A percentile compares a stretch with the other conserved stretches of the same genome.
Conservation (phyloP, 192 early-diverging fungal genomes). For the Linderina pennispora region DNA sequence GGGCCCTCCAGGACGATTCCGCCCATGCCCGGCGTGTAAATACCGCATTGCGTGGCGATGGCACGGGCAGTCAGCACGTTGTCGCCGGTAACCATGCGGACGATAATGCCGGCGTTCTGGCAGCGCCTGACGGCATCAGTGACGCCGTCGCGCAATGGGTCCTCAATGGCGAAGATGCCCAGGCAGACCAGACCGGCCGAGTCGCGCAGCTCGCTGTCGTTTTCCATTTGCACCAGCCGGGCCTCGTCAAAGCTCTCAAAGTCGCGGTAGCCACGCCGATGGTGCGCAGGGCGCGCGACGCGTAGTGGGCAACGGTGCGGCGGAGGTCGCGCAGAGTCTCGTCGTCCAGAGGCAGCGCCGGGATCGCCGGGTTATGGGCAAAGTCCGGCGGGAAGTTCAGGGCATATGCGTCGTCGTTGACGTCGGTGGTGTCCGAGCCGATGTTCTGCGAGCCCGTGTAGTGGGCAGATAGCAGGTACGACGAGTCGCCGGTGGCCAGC, state of each 20-base stretch:
- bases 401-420: conserved; percentile 19
- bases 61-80: conserved; percentile 88
- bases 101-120: conserved; percentile 85
- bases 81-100: conserved; percentile 99
- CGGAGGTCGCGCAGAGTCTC: conserved; percentile 43
- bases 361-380: conserved; percentile 43
- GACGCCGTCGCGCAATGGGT: conserved; percentile 94
- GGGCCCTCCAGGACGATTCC: conserved; percentile 95
- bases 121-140: conserved; percentile 85
- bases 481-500: too few species aligned
- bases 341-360: conserved; percentile 41
- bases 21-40: conserved; percentile 67
- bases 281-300: conserved; percentile 75
- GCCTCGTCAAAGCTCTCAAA: conserved; percentile 58
- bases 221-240: conserved; percentile 31
- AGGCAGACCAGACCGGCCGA: conserved; percentile 63
- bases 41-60: conserved; percentile 92
- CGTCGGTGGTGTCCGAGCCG: conserved; percentile 43
- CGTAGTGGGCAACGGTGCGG: conserved; percentile 39
- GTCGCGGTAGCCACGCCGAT: conserved; percentile 85
- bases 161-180: conserved; percentile 94
- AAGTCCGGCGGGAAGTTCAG: conserved; percentile 33
- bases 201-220: conserved; percentile 42
- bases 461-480: conserved; percentile 40
- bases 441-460: conserved; percentile 27